Conservation (phyloP, 2,329 filamentous ascomycete genomes). For the Penicillium expansum region DNA sequence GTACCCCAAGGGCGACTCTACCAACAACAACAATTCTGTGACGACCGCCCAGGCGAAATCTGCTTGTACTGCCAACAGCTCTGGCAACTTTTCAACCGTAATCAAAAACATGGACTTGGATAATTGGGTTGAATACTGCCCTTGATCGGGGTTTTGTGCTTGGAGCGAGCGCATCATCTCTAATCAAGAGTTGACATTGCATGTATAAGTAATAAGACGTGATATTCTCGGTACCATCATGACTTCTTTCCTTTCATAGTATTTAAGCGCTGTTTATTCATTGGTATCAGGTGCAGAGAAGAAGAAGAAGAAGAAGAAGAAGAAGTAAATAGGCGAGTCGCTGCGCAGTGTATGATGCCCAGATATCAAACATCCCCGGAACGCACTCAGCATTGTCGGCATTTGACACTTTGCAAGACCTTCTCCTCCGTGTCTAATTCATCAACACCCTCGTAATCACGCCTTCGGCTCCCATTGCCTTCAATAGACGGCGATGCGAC, state of each 20-base stretch:
- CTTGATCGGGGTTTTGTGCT: neutral
- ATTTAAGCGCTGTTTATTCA: neutral
- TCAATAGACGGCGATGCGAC: neutral
- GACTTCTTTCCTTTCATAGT: neutral
- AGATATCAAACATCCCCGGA: neutral
- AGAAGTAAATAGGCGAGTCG: neutral
- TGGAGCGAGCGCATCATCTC: neutral
- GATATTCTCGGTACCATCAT: neutral
- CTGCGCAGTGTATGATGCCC: neutral
- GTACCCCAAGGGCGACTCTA: slow-evolving; percentile 56
- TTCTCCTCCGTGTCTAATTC: neutral
- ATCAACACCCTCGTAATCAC: neutral
- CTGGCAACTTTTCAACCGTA: slow-evolving; percentile 59
- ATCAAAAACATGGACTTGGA: slow-evolving; percentile 65
- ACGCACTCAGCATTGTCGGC: neutral
- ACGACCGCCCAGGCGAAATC: slow-evolving; percentile 32
- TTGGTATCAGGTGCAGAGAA: neutral
- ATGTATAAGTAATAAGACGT: slow-evolving; percentile 9
- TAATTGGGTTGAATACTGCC: slow-evolving; percentile 61
- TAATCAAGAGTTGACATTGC: neutral
- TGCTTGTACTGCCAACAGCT: slow-evolving; percentile 50
- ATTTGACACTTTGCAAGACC: neutral
- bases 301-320: neutral
- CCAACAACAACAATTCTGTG: slow-evolving; percentile 37
- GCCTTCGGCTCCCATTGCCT: neutral